Conservation (phyloP, 768 basidiomycete species). For the Clavulina sp. region DNA sequence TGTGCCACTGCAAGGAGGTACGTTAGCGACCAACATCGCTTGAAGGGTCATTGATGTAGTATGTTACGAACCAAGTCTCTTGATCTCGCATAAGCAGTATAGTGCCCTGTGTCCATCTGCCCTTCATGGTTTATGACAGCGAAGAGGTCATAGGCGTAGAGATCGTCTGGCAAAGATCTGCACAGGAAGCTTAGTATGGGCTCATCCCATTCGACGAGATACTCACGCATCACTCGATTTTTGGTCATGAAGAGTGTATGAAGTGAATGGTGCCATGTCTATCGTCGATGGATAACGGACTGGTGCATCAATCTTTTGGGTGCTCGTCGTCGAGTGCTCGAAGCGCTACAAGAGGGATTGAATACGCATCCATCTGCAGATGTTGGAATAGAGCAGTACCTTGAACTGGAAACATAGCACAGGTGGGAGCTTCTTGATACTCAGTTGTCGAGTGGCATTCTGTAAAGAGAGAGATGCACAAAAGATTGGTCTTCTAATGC, state of each 20-base stretch:
- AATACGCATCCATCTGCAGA: not conserved
- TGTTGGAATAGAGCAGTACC: slow-evolving; percentile 25
- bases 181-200: not conserved
- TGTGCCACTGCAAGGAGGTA: slow-evolving; percentile 52
- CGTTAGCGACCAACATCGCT: slow-evolving; percentile 1
- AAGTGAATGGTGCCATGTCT: slow-evolving; percentile 81
- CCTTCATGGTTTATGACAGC: slow-evolving; percentile 92
- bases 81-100: slow-evolving; percentile 72
- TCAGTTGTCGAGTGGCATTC: slow-evolving; percentile 72
- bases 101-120: slow-evolving; percentile 87
- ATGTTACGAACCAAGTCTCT: slow-evolving; percentile 73
- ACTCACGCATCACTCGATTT: not conserved
- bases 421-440: slow-evolving; percentile 69
- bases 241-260: slow-evolving; percentile 31
- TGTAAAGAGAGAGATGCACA: slow-evolving; percentile 16
- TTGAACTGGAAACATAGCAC: slow-evolving; percentile 93
- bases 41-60: slow-evolving; percentile 9
- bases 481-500: not conserved
- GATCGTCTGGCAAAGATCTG: slow-evolving; percentile 31
- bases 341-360: slow-evolving; percentile 44
- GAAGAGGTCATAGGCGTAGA: slow-evolving; percentile 84
- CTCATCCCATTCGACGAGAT: not conserved
- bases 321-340: slow-evolving; percentile 39
- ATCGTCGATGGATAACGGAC: slow-evolving; percentile 69
- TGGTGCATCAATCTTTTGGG: slow-evolving; percentile 67